Conservation (phyloP, 768 basidiomycete genomes). For the Suillus discolor region DNA sequence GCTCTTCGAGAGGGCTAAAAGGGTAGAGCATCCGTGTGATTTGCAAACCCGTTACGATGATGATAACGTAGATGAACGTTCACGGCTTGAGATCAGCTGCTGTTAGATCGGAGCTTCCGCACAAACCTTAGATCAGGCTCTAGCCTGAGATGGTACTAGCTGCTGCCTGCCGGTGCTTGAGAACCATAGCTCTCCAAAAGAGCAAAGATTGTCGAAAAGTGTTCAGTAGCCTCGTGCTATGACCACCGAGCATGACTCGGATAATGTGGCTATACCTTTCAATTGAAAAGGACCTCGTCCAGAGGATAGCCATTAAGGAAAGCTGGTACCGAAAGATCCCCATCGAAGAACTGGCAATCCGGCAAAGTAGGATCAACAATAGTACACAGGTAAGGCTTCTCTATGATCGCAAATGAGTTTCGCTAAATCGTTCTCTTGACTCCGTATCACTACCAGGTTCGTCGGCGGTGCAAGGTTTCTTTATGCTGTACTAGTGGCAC, state of each 20-base stretch:
- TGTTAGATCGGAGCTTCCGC: conserved; percentile 32
- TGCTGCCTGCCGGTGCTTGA: neutral
- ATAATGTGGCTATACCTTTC: conserved; percentile 10
- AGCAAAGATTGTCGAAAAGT: conserved; percentile 7
- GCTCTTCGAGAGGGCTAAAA: conserved; percentile 18
- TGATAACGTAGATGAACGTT: conserved; percentile 2
- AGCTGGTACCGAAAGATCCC: conserved; percentile 30
- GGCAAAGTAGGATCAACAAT: conserved; percentile 30
- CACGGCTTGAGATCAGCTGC: conserved; percentile 22
- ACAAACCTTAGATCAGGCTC: conserved; percentile 34
- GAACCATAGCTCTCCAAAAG: conserved; percentile 6
- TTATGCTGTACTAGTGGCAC: conserved; percentile 8
- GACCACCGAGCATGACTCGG: conserved; percentile 25
- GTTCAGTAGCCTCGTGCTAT: conserved; percentile 24
- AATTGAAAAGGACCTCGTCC: conserved; percentile 22
- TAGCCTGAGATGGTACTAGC: neutral
- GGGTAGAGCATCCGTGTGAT: conserved; percentile 3
- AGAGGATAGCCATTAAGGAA: conserved; percentile 33
- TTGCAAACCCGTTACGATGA: neutral
- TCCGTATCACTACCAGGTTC: conserved; percentile 13
- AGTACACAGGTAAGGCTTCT: conserved; percentile 27
- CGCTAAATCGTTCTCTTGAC: conserved; percentile 22
- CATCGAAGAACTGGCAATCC: conserved; percentile 17
- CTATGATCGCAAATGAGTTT: conserved; percentile 14
- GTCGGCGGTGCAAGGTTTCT: conserved; percentile 22